These are phyloP conservation scores for Solanum appendiculatum DNA, from an alignment of 257 asterid genomes.

Conservation along the genomic window DNA sequence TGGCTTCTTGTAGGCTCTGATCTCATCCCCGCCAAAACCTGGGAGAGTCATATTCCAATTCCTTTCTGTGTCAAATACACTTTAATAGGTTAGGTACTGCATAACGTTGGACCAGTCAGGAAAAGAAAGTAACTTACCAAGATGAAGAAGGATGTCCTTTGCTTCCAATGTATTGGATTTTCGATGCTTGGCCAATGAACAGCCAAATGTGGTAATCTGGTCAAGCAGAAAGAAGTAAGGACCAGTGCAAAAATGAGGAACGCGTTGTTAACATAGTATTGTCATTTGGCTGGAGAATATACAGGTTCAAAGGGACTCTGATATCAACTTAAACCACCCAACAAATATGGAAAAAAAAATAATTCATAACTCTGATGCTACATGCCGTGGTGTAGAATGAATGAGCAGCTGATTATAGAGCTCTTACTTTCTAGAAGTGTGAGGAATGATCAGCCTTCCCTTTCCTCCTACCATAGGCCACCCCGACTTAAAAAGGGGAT, in stretches of 20 bases:
- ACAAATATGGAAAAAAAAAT: background rate
- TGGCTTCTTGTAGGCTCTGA: conserved; percentile 66
- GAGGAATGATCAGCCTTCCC: background rate
- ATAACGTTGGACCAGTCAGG: background rate
- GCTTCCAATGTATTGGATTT: conserved; percentile 84
- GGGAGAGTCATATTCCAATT: conserved; percentile 88
- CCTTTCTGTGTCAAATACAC: conserved; percentile 45
- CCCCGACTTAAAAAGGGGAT: background rate
- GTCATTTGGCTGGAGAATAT: background rate
- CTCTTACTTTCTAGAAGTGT: background rate
- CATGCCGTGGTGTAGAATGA: background rate
- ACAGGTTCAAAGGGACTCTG: background rate
- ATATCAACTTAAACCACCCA: background rate
- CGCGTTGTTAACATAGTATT: background rate
- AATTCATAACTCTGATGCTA: background rate
- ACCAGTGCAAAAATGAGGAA: background rate
- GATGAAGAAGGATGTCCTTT: conserved; percentile 81
- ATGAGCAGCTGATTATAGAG: background rate
- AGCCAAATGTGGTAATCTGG: conserved; percentile 78
- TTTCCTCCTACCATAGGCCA: background rate
- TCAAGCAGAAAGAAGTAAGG: background rate
- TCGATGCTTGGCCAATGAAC: conserved; percentile 89
- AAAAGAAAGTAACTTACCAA: conserved; percentile 37
- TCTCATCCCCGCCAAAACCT: conserved; percentile 91
- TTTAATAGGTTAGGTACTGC: conserved; percentile 12